Conservation (phyloP, 2,329 filamentous ascomycete genomes). For the Penicillium sp. region DNA sequence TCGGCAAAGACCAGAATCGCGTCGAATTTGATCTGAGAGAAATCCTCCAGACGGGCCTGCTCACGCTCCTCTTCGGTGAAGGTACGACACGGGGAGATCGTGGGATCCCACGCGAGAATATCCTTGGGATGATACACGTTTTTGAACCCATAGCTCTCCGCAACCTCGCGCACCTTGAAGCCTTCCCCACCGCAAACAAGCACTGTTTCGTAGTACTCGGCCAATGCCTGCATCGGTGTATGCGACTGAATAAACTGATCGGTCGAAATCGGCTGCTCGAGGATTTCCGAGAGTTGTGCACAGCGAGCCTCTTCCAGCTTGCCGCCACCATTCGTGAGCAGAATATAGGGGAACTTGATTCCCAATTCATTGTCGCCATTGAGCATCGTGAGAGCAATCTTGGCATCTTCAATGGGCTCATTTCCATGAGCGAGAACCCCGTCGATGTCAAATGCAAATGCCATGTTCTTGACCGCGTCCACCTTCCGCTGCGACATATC, state of each 20-base stretch:
- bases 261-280: slow-evolving; percentile 61
- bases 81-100: slow-evolving; percentile 65
- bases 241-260: slow-evolving; percentile 76
- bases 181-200: slow-evolving; percentile 73
- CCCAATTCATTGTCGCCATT: slow-evolving; percentile 69
- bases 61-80: slow-evolving; percentile 67
- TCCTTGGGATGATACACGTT: slow-evolving; percentile 71
- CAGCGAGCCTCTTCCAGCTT: slow-evolving; percentile 65
- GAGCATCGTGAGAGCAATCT: slow-evolving; percentile 64
- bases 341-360: slow-evolving; percentile 73
- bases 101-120: slow-evolving; percentile 66
- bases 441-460: slow-evolving; percentile 68
- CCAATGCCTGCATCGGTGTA: slow-evolving; percentile 71
- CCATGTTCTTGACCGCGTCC: slow-evolving; percentile 70
- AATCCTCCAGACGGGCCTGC: slow-evolving; percentile 66
- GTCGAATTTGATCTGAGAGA: slow-evolving; percentile 67
- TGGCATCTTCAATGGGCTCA: slow-evolving; percentile 65
- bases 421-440: slow-evolving; percentile 73
- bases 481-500: slow-evolving; percentile 65
- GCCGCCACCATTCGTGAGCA: slow-evolving; percentile 71
- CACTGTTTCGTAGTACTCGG: slow-evolving; percentile 74
- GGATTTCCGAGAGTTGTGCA: slow-evolving; percentile 66
- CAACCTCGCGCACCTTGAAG: slow-evolving; percentile 69
- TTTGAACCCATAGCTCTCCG: slow-evolving; percentile 70
- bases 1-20: slow-evolving; percentile 74